Base-by-base conservation (phyloP, 2,329 filamentous ascomycete species). In the Xylariaceae sp. region DNA sequence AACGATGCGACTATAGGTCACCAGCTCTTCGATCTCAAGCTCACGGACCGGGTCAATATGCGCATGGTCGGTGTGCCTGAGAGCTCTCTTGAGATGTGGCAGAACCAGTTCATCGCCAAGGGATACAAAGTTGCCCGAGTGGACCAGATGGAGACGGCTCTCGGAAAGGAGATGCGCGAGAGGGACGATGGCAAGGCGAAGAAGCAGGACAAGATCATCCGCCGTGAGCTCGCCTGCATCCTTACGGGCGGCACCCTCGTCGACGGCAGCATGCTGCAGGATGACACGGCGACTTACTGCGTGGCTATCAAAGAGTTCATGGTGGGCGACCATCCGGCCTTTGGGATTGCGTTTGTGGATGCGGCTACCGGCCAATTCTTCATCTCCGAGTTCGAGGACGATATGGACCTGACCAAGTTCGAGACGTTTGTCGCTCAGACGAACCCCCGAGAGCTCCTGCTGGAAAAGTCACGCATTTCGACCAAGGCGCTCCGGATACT, bases 161-260 rank as follows among this genome's bases (percentile, higher is more conserved):
- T 98, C 7, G 89, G 83, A 41, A 98, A 98, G 60, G 90, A 98
- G 63, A 97, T 98, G 92, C 83, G 92, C n/a, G 92, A 98, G 63
- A 78, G 90, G 34, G 86, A 85, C 47, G 76, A 73, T 15, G 68
- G 67, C 33, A 85, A 82, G 54, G 57, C 65, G 40, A 70, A 75
- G 61, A 92, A 89, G 61, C 83, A 82, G 23, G 89, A 96, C 61
- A 96, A 97, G 62, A 81, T 98, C 53, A 98, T 98, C 52, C 83
- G 81, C 32, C 79, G 92, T 59, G 88, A 98, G 62, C 71, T 98
- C 24, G 83, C 89, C 1, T 92, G 88, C 53, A 88, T 98, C 9
- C 72, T 98, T 18, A 98, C 92, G 0, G 81, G 83, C 5, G 92
- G 92, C 21, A 98, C 92, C 1, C 75, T 98, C 1, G 90, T 98